Evolutionary conservation across 2,329 filamentous ascomycete species (phyloP).

Genomic region (Keithomyces neogunnii): DNA sequence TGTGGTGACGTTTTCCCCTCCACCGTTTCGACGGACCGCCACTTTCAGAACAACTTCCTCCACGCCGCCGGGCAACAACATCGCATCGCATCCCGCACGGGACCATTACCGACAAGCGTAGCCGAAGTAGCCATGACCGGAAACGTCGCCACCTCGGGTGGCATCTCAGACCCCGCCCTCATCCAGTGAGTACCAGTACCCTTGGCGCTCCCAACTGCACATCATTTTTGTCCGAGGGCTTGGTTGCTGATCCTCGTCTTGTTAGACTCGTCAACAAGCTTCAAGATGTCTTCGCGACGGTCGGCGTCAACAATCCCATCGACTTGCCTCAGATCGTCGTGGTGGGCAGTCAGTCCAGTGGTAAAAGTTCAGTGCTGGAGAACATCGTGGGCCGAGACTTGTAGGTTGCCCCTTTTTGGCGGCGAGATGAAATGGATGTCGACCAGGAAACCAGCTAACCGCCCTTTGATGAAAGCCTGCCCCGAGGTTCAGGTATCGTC

Average conservation of each 20-base stretch:
- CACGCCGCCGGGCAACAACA: neutral
- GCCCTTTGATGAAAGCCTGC: constrained; percentile 52
- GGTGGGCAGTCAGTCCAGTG: constrained; percentile 96
- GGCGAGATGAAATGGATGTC: neutral
- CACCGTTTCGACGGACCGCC: neutral
- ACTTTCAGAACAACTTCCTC: neutral
- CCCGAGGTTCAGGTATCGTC: constrained; percentile 94
- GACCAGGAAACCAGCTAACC: constrained; percentile 2
- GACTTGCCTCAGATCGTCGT: constrained; percentile 97
- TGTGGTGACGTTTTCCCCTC: constrained; percentile 6
- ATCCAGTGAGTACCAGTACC: constrained; percentile 42
- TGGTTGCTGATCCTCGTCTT: constrained; percentile 4
- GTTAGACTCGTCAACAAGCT: constrained; percentile 89
- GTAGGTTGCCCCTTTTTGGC: constrained; percentile 46
- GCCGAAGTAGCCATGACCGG: constrained; percentile 22
- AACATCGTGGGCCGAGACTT: constrained; percentile 99
- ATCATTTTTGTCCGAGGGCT: neutral
- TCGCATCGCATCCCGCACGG: neutral
- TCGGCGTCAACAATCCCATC: constrained; percentile 98
- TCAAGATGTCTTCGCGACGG: constrained; percentile 97
- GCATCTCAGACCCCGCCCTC: constrained; percentile 58
- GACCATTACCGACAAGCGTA: neutral
- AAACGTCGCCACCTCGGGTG: constrained; percentile 38
- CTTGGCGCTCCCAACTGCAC: constrained; percentile 1
- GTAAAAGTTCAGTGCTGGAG: constrained; percentile 97